Evolutionary conservation across 331 rosid species (phyloP).

Genomic region (Cydonia oblonga): DNA sequence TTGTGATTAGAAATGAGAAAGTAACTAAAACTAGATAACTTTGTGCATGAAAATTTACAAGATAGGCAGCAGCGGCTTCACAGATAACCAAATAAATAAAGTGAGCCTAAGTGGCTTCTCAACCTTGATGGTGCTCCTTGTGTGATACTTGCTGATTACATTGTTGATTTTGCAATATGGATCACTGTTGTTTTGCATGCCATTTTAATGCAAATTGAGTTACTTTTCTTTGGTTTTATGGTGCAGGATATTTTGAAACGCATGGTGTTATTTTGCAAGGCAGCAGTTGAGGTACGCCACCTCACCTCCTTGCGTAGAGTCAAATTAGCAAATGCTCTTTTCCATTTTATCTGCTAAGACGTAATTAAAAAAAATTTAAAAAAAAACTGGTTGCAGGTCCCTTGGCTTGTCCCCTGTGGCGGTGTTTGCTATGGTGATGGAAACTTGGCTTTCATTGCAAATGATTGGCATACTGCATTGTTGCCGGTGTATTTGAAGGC

Average conservation of each 20-base stretch:
- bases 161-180: background rate
- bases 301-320: background rate
- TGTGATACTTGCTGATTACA: background rate
- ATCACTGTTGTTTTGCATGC: constrained; percentile 8
- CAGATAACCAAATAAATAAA: background rate
- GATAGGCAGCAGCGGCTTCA: background rate
- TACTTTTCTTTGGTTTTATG: constrained; percentile 22
- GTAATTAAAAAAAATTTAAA: no score
- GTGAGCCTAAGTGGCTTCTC: background rate
- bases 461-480: constrained; percentile 97
- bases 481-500: constrained; percentile 90
- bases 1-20: background rate
- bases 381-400: constrained; percentile 48
- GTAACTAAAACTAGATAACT: background rate
- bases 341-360: background rate
- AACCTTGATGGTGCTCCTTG: background rate
- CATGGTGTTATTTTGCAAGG: constrained; percentile 87
- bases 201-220: constrained; percentile 15
- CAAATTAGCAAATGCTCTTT: background rate
- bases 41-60: background rate
- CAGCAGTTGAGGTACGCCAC: constrained; percentile 66
- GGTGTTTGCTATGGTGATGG: constrained; percentile 97
- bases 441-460: constrained; percentile 84
- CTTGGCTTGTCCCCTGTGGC: constrained; percentile 95
- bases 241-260: constrained; percentile 85